phyloP scores from a whole-genome alignment of 2,329 filamentous ascomycete genomes.

The Anthostomella pinea region DNA sequence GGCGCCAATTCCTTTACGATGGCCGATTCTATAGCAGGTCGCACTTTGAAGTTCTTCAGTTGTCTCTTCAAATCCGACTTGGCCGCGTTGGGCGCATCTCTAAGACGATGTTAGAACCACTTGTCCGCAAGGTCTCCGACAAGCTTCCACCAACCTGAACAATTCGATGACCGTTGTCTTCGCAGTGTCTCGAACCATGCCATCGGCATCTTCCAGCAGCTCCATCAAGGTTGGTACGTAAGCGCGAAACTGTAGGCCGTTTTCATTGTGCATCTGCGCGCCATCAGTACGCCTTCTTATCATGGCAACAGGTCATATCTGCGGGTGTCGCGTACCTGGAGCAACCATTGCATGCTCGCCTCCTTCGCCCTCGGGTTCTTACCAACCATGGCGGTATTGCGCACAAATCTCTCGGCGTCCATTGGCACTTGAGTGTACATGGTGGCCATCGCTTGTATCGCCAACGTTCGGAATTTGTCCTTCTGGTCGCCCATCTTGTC shows the following conservation, averaged over 20 bases:
- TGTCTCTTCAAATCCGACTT: slow-evolving; percentile 89
- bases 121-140: neutral
- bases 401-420: slow-evolving; percentile 78
- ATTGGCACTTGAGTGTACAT: slow-evolving; percentile 66
- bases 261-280: slow-evolving; percentile 67
- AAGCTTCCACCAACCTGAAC: slow-evolving; percentile 59
- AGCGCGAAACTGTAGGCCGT: slow-evolving; percentile 74
- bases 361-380: slow-evolving; percentile 85
- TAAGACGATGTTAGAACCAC: slow-evolving; percentile 32
- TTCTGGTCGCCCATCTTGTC: slow-evolving; percentile 87
- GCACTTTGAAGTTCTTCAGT: slow-evolving; percentile 77
- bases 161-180: slow-evolving; percentile 83
- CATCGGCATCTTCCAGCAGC: slow-evolving; percentile 85
- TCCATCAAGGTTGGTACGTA: slow-evolving; percentile 84
- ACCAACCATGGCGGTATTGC: slow-evolving; percentile 73
- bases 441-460: slow-evolving; percentile 72
- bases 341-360: slow-evolving; percentile 78
- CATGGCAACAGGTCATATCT: slow-evolving; percentile 16
- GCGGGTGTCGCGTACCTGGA: slow-evolving; percentile 55
- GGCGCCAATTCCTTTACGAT: slow-evolving; percentile 74
- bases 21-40: slow-evolving; percentile 78
- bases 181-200: slow-evolving; percentile 79
- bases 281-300: slow-evolving; percentile 21
- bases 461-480: slow-evolving; percentile 76
- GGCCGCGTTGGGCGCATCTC: slow-evolving; percentile 74